A percentile compares a stretch with the other conserved stretches of the same genome.
phyloP scores from a whole-genome alignment of 2,329 filamentous ascomycete species.

The Aspergillus glaucus region DNA sequence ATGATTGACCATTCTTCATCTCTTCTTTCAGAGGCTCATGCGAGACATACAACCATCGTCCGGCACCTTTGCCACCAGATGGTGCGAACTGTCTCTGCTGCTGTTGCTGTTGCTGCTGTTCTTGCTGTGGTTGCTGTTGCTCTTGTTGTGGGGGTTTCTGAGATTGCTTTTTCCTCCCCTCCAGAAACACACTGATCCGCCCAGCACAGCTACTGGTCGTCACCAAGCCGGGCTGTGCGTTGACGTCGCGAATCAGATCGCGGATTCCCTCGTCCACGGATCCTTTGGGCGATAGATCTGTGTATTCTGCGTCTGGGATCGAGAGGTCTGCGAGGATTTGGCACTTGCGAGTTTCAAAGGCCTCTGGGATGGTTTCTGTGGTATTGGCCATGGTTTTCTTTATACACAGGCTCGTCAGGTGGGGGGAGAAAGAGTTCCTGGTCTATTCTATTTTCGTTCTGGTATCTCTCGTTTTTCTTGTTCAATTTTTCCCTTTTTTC shows the following conservation, averaged over 20 bases:
- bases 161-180: conserved; percentile 55
- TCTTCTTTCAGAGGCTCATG: conserved; percentile 59
- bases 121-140: conserved; percentile 12
- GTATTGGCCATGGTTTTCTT: not conserved
- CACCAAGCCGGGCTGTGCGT: conserved; percentile 65
- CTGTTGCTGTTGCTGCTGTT: conserved; percentile 11
- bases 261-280: conserved; percentile 74
- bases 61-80: conserved; percentile 77
- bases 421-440: not conserved
- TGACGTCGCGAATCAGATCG: conserved; percentile 71
- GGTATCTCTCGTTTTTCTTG: conserved; percentile 1
- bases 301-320: conserved; percentile 64
- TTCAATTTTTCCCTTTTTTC: conserved; percentile 2
- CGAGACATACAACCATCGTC: conserved; percentile 80
- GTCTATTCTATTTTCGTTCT: not conserved
- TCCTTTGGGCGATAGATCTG: conserved; percentile 83
- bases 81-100: conserved; percentile 44
- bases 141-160: conserved; percentile 6
- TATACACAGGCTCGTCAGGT: no score
- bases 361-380: conserved; percentile 14
- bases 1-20: conserved; percentile 24
- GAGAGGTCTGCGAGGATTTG: conserved; percentile 67
- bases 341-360: conserved; percentile 59
- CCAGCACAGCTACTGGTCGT: conserved; percentile 94
- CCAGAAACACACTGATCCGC: conserved; percentile 78